Evolutionary conservation across 2,329 filamentous ascomycete species (phyloP).

Genomic region (Cladosporium sp.): DNA sequence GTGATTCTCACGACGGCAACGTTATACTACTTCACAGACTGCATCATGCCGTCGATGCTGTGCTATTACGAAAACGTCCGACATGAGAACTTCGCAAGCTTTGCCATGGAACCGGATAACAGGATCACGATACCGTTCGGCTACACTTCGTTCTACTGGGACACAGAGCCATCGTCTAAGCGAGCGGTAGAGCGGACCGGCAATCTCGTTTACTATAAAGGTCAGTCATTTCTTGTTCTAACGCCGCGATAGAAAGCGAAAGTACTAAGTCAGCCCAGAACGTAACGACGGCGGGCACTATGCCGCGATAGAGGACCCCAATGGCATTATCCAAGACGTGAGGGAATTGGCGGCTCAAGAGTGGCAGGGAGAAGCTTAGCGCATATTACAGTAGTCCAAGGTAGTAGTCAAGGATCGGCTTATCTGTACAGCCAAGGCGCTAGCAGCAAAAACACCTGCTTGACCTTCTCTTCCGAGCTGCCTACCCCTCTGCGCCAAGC

Average conservation of each 20-base stretch:
- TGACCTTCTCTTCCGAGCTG: neutral
- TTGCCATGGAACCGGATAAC: conserved; percentile 34
- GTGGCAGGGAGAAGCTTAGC: conserved; percentile 6
- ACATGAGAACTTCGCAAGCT: conserved; percentile 36
- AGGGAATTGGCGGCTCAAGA: conserved; percentile 19
- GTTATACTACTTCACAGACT: conserved; percentile 37
- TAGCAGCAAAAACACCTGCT: neutral
- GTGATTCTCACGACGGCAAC: conserved; percentile 30
- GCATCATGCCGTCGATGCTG: conserved; percentile 35
- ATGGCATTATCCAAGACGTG: conserved; percentile 26
- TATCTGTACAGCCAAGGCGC: neutral
- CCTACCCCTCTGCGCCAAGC: neutral
- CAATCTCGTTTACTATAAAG: conserved; percentile 36
- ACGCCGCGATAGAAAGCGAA: neutral
- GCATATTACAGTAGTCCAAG: too few species aligned
- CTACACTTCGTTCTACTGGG: conserved; percentile 36
- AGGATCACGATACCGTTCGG: conserved; percentile 36
- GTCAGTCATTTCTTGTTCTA: conserved; percentile 6
- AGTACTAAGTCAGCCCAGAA: conserved; percentile 8
- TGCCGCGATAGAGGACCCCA: conserved; percentile 27
- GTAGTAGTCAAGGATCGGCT: too few species aligned
- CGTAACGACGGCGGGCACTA: conserved; percentile 27
- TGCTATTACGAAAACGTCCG: conserved; percentile 38
- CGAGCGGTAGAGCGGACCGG: conserved; percentile 33
- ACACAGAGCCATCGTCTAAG: conserved; percentile 34